Percentiles rank a stretch among this genome's conserved stretches.
Conservation (phyloP, 345 rosid species). For the Murraya paniculata region DNA sequence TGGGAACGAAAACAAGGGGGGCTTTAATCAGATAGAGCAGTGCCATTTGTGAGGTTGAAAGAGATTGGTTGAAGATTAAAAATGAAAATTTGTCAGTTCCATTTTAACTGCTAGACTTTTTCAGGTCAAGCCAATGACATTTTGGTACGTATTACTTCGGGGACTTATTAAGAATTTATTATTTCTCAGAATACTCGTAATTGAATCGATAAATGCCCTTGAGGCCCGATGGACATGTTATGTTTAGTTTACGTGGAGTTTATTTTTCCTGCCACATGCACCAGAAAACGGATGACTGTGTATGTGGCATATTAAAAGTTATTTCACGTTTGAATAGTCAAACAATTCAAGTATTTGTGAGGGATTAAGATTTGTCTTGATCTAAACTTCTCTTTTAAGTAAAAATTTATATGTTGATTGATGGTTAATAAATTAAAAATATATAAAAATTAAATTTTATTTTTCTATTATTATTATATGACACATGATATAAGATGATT, state of each 20-base stretch:
- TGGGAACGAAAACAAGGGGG: slow-evolving; percentile 15
- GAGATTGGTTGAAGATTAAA: background rate
- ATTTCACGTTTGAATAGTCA: background rate
- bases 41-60: slow-evolving; percentile 3
- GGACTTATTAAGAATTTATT: background rate
- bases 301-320: background rate
- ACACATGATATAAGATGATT: no score
- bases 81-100: background rate
- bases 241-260: background rate
- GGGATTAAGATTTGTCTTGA: no score
- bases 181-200: background rate
- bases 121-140: background rate
- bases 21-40: slow-evolving; percentile 10
- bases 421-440: no score
- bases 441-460: no score
- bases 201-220: background rate
- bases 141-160: background rate
- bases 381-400: no score
- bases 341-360: background rate
- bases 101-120: background rate
- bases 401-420: no score
- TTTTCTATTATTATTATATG: no score
- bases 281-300: background rate
- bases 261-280: background rate
- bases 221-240: no score